phyloP scores from a whole-genome alignment of 116 monocot species.

The Iris pallida region DNA sequence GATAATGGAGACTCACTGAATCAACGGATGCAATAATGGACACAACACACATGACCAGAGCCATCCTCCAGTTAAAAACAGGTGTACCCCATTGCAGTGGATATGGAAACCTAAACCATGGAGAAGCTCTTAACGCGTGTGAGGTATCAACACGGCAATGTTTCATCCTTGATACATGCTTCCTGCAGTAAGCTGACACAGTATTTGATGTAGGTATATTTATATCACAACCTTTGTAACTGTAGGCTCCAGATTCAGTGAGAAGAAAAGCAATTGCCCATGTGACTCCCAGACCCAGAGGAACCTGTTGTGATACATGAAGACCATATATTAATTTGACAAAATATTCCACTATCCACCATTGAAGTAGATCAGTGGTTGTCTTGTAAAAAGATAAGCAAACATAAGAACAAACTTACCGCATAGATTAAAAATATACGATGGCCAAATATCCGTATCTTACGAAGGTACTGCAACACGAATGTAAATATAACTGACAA shows the following conservation, averaged over 20 bases:
- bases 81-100: conserved; percentile 98
- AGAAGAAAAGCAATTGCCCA: conserved; percentile 85
- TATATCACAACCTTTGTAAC: conserved; percentile 79
- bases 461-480: conserved; percentile 86
- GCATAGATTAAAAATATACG: conserved; percentile 89
- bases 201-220: conserved; percentile 80
- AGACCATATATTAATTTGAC: neutral
- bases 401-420: conserved; percentile 31
- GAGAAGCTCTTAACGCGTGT: conserved; percentile 69
- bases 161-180: conserved; percentile 85
- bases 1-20: conserved; percentile 54
- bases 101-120: conserved; percentile 96
- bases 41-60: conserved; percentile 72
- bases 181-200: conserved; percentile 78
- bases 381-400: neutral
- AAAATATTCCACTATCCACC: neutral
- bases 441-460: conserved; percentile 79
- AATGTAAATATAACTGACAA: conserved; percentile 4
- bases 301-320: conserved; percentile 55
- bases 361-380: conserved; percentile 1
- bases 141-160: conserved; percentile 84
- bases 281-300: conserved; percentile 72
- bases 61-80: conserved; percentile 86
- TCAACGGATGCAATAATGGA: conserved; percentile 91
- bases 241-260: conserved; percentile 72